Evolutionary conservation across 306 rosid species (phyloP).

Genomic region (Abrus pulchellus): DNA sequence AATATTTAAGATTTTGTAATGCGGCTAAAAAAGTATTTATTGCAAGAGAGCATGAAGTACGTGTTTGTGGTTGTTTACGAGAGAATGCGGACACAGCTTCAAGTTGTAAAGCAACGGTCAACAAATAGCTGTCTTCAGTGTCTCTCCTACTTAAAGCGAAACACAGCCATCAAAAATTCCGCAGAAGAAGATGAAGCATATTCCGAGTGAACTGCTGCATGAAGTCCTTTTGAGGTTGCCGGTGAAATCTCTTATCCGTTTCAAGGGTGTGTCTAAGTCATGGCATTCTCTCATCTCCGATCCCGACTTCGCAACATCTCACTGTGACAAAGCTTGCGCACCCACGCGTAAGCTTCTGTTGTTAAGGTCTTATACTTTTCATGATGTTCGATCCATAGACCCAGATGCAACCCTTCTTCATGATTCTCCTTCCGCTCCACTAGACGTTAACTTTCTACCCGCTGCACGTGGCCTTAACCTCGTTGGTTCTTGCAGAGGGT

Average conservation of each 20-base stretch:
- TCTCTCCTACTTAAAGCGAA: no score
- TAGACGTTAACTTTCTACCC: neutral
- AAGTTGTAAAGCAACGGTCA: no score
- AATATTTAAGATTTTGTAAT: no score
- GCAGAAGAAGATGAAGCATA: neutral
- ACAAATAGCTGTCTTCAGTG: no score
- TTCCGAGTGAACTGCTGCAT: neutral
- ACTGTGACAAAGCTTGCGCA: neutral
- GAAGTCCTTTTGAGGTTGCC: neutral
- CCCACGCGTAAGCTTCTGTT: neutral
- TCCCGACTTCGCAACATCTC: neutral
- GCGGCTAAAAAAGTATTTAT: no score
- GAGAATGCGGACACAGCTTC: no score
- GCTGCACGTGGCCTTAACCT: neutral
- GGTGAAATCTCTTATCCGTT: neutral
- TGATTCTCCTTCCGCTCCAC: neutral
- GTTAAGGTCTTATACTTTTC: neutral
- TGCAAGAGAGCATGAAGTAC: no score
- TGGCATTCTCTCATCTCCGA: slow-evolving; percentile 24
- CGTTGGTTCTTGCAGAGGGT: slow-evolving; percentile 8
- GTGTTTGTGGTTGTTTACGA: no score
- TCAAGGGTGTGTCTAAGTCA: slow-evolving; percentile 15
- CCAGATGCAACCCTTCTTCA: neutral
- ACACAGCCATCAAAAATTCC: no score
- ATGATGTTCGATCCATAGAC: neutral